Percentiles rank a stretch among this genome's conserved stretches.
Evolutionary conservation across 176 grass and related monocot species (phyloP).

Genomic region (Zea luxurians): DNA sequence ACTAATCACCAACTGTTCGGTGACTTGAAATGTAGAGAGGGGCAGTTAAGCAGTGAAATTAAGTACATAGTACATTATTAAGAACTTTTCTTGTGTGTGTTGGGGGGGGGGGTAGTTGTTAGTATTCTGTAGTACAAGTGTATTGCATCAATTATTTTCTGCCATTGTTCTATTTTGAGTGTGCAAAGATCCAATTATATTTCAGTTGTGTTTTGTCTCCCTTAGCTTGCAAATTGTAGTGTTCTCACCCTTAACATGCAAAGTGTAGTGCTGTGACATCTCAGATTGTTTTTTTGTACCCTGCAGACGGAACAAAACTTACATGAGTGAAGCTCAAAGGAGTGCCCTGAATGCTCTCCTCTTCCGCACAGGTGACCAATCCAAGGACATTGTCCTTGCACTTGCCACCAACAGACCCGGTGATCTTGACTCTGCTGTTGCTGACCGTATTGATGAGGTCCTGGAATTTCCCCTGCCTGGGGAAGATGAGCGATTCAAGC

Average conservation of each 20-base stretch:
- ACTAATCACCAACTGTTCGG: not conserved
- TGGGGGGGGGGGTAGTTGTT: too few species aligned
- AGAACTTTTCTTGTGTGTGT: too few species aligned
- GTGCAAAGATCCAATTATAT: not conserved
- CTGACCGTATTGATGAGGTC: slow-evolving; percentile 94
- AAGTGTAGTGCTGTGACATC: not conserved
- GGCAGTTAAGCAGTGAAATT: not conserved
- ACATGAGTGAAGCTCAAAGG: slow-evolving; percentile 99
- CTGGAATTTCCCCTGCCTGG: slow-evolving; percentile 91
- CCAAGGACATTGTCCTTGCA: slow-evolving; percentile 91
- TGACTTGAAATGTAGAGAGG: not conserved
- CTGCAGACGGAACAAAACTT: slow-evolving; percentile 88
- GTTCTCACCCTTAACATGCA: too few species aligned
- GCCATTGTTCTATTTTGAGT: not conserved
- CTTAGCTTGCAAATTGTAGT: not conserved
- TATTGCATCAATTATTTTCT: not conserved
- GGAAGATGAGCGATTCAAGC: slow-evolving; percentile 84
- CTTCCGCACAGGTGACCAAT: slow-evolving; percentile 93
- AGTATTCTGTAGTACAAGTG: not conserved
- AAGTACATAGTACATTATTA: not conserved
- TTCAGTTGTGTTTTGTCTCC: not conserved
- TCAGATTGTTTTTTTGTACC: slow-evolving; percentile 30
- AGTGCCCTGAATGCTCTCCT: slow-evolving; percentile 98
- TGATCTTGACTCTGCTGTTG: slow-evolving; percentile 87
- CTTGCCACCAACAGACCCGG: slow-evolving; percentile 94